A percentile compares a stretch with the other conserved stretches of the same genome.
These are phyloP conservation scores for Apiosordaria backusii DNA, from an alignment of 495 filamentous ascomycete species.

Conservation along the genomic window DNA sequence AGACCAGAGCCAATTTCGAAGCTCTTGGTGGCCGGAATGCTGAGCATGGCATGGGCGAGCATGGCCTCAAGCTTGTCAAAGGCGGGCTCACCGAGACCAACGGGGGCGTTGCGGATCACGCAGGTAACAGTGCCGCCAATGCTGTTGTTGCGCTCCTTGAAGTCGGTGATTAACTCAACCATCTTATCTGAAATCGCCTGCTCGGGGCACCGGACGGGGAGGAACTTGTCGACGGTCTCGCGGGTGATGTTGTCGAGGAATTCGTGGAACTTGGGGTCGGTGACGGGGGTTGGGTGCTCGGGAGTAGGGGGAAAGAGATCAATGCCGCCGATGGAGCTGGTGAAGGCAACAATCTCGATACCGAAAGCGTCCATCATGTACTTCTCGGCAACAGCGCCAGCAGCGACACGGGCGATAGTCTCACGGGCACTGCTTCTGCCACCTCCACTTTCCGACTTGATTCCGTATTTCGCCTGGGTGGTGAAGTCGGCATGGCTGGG, in stretches of 20 bases:
- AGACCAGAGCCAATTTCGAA: slow-evolving; percentile 97
- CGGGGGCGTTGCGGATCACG: slow-evolving; percentile 86
- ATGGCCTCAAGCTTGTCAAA: slow-evolving; percentile 96
- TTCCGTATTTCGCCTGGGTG: slow-evolving; percentile 94
- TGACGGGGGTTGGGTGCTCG: slow-evolving; percentile 65
- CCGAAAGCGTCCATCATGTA: slow-evolving; percentile 77
- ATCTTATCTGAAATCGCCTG: slow-evolving; percentile 61
- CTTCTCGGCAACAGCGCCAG: slow-evolving; percentile 94
- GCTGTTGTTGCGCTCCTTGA: slow-evolving; percentile 78
- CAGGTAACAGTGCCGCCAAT: slow-evolving; percentile 96
- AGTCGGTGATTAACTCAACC: slow-evolving; percentile 75
- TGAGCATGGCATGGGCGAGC: slow-evolving; percentile 94
- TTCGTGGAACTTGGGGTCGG: slow-evolving; percentile 79
- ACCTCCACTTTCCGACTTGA: slow-evolving; percentile 89
- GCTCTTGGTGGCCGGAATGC: slow-evolving; percentile 93
- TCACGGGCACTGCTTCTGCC: slow-evolving; percentile 90
- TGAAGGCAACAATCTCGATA: slow-evolving; percentile 89
- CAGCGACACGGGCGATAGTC: slow-evolving; percentile 90
- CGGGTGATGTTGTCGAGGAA: slow-evolving; percentile 73
- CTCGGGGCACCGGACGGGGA: slow-evolving; percentile 85
- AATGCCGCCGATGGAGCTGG: slow-evolving; percentile 77
- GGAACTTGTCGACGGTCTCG: slow-evolving; percentile 73
- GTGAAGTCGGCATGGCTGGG: slow-evolving; percentile 96
- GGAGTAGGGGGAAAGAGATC: slow-evolving; percentile 80
- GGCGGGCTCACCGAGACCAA: slow-evolving; percentile 86